These are phyloP conservation scores for Chalciporus pseudorubinellus DNA, from an alignment of 768 basidiomycete genomes.

Conservation along the genomic window DNA sequence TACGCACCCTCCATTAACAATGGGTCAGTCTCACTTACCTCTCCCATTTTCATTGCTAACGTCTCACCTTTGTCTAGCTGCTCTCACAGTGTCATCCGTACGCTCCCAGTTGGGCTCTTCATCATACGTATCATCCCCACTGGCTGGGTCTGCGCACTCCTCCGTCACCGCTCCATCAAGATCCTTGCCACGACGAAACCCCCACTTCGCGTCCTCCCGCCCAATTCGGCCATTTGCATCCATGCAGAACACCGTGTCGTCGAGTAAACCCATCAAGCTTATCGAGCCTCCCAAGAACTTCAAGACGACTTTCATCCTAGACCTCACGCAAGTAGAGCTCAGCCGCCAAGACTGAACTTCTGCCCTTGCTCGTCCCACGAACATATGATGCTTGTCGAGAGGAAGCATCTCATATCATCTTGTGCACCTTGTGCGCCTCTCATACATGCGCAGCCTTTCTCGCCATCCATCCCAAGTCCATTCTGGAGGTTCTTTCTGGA, in stretches of 20 bases:
- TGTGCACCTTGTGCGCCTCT: not conserved
- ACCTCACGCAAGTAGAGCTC: slow-evolving; percentile 82
- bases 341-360: slow-evolving; percentile 55
- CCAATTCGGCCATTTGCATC: slow-evolving; percentile 77
- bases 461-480: not conserved
- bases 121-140: slow-evolving; percentile 56
- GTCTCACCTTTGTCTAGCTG: slow-evolving; percentile 26
- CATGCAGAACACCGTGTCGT: slow-evolving; percentile 34
- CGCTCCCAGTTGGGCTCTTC: slow-evolving; percentile 24
- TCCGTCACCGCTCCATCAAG: slow-evolving; percentile 32
- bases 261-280: slow-evolving; percentile 61
- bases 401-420: not conserved
- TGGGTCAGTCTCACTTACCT: slow-evolving; percentile 36
- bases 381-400: too few species aligned
- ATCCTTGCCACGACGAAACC: slow-evolving; percentile 40
- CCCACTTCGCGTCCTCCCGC: slow-evolving; percentile 68
- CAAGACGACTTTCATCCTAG: slow-evolving; percentile 66
- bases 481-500: slow-evolving; percentile 17
- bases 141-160: slow-evolving; percentile 44
- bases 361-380: not conserved
- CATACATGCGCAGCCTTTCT: not conserved
- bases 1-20: slow-evolving; percentile 16
- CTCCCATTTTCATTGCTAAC: not conserved
- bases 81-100: slow-evolving; percentile 42
- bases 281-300: slow-evolving; percentile 77